Evolutionary conservation across 2,329 filamentous ascomycete genomes (phyloP).

Genomic region (Hypoxylon sp.): DNA sequence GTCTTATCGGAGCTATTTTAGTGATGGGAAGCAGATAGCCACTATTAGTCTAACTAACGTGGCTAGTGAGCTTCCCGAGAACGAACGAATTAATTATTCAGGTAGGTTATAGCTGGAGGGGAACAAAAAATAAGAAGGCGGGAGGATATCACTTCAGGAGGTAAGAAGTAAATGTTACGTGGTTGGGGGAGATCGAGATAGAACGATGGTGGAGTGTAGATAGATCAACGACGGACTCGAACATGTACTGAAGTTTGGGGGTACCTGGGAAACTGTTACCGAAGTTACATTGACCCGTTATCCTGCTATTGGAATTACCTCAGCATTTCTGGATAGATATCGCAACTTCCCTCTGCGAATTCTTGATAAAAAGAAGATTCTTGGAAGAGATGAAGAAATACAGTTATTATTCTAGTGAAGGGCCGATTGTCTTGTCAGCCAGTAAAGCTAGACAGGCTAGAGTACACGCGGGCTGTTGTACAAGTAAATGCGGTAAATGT

Average conservation of each 20-base stretch:
- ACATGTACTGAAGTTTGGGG: constrained; percentile 5
- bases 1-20: constrained; percentile 30
- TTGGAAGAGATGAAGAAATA: constrained; percentile 11
- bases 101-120: constrained; percentile 21
- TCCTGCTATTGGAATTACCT: constrained; percentile 3
- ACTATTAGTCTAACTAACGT: constrained; percentile 30
- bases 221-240: constrained; percentile 24
- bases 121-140: constrained; percentile 14
- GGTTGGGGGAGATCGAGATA: constrained; percentile 31
- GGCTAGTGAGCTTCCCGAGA: constrained; percentile 36
- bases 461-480: constrained; percentile 23
- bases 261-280: constrained; percentile 9
- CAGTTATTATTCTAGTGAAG: constrained; percentile 25
- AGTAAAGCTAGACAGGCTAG: constrained; percentile 13
- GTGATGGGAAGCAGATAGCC: constrained; percentile 36
- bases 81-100: constrained; percentile 31
- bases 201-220: constrained; percentile 31
- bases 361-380: constrained; percentile 9
- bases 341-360: constrained; percentile 14
- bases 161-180: constrained; percentile 28
- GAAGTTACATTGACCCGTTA: constrained; percentile 17
- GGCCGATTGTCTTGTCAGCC: constrained; percentile 33
- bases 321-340: constrained; percentile 2
- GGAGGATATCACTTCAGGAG: constrained; percentile 9
- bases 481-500: constrained; percentile 6